Percentiles rank a stretch among this genome's conserved stretches.
phyloP scores from a whole-genome alignment of 2,329 filamentous ascomycete genomes.

The Xenoacremonium recifei region DNA sequence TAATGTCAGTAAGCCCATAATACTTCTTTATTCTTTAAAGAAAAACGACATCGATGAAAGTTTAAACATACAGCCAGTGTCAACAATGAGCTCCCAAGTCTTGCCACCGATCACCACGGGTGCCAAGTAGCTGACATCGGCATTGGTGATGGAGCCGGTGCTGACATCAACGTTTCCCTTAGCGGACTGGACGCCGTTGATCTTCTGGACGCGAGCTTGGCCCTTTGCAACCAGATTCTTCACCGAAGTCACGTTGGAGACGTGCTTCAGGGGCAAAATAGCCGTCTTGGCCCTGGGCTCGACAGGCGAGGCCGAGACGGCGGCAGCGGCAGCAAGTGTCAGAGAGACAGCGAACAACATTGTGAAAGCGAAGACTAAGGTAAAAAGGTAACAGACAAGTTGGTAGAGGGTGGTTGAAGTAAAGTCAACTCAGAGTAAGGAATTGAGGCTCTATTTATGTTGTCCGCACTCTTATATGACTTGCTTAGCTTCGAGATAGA shows the following conservation, averaged over 20 bases:
- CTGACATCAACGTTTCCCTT: conserved; percentile 7
- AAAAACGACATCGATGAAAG: no score
- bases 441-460: no score
- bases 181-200: conserved; percentile 15
- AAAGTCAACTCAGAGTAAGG: no score
- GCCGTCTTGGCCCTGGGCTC: conserved; percentile 16
- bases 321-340: conserved; percentile 12
- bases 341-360: conserved; percentile 2
- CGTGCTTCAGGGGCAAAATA: conserved; percentile 20
- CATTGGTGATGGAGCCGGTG: conserved; percentile 25
- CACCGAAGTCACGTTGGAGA: conserved; percentile 19
- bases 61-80: conserved; percentile 24
- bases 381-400: no score
- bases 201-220: conserved; percentile 18
- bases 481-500: no score
- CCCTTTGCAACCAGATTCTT: conserved; percentile 23
- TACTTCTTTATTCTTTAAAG: no score
- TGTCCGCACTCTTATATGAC: no score
- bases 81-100: conserved; percentile 25
- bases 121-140: conserved; percentile 25
- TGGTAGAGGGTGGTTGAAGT: no score
- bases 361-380: no score
- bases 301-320: conserved; percentile 23
- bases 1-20: no score
- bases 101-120: conserved; percentile 23